Base-by-base conservation (phyloP, 768 basidiomycete genomes). In the Trametes sanguinea region DNA sequence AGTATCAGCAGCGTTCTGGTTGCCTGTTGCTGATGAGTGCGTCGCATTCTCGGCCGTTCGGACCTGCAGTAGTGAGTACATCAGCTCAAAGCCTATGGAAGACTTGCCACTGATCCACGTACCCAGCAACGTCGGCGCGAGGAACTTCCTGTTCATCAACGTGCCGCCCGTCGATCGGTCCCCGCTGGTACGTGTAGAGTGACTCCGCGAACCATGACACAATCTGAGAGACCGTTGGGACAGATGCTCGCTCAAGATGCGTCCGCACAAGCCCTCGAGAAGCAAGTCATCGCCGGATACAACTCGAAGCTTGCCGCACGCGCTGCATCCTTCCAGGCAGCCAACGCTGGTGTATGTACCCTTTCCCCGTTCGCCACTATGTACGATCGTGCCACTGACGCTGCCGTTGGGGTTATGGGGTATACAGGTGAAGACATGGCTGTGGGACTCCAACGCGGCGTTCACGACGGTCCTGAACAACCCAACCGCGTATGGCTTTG, bases 91-190 rank as follows among this genome's bases (percentile, higher is more conserved):
- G n/a, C n/a, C n/a, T n/a, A n/a, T n/a, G n/a, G n/a, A n/a, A n/a
- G n/a, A n/a, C n/a, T n/a, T n/a, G n/a, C n/a, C n/a, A n/a, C n/a
- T n/a, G n/a, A n/a, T n/a, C n/a, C n/a, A n/a, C n/a, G n/a, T n/a
- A n/a, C n/a, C n/a, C n/a, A n/a, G n/a, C n/a, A 73, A 76, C 43
- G 78, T 71, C 30, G 87, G 87, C 16, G 87, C 80, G 7, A 76
- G 86, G 40, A 84, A 83, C 57, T 87, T 87, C 74, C 72, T 87
- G 16, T 84, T 87, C 74, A 76, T 87, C 54, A 86, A 81, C 35
- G 84, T 88, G 14, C 86, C 85, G 3, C 84, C 85, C 1, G 76
- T 79, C n/a, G 73, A 87, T 54, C 76, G 84, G 35, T 78, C 85
- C 4, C 85, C 85, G 72, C 72, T 86, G 61, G 83, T 83, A 75